Conservation (phyloP, 345 rosid genomes). For the Viola odorata region DNA sequence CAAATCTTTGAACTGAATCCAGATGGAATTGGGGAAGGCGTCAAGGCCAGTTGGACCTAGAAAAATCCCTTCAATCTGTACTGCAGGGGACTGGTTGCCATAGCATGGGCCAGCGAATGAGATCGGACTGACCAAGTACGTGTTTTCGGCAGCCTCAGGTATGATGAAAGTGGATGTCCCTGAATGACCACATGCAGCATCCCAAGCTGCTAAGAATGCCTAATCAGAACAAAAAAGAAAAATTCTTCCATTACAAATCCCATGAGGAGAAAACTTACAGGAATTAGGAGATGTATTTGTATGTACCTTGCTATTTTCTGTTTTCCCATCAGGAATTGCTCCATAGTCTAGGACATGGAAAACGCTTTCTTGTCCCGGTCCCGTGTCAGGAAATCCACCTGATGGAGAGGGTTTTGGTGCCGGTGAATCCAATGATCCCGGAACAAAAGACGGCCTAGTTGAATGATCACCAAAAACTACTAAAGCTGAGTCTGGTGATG, state of each 20-base stretch:
- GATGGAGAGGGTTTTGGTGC: not conserved
- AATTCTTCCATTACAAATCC: not conserved
- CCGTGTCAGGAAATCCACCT: slow-evolving; percentile 3
- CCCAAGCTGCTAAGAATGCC: slow-evolving; percentile 38
- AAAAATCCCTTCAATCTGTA: slow-evolving; percentile 34
- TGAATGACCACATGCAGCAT: slow-evolving; percentile 28
- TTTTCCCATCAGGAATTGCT: slow-evolving; percentile 32
- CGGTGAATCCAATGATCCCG: slow-evolving; percentile 2
- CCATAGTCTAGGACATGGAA: slow-evolving; percentile 37
- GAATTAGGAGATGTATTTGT: not conserved
- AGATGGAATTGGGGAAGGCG: slow-evolving; percentile 16
- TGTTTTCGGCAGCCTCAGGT: slow-evolving; percentile 19
- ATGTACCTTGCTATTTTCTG: slow-evolving; percentile 29
- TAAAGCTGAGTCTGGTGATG: not conserved
- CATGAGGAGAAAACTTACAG: not conserved
- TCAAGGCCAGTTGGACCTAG: slow-evolving; percentile 22
- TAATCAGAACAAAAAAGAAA: slow-evolving; percentile 14
- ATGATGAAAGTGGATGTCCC: slow-evolving; percentile 25
- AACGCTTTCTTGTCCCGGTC: slow-evolving; percentile 4
- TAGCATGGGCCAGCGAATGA: slow-evolving; percentile 32
- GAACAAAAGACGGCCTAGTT: not conserved
- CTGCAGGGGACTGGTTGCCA: slow-evolving; percentile 21
- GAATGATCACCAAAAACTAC: not conserved
- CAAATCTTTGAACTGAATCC: slow-evolving; percentile 36
- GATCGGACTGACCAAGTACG: slow-evolving; percentile 29